A percentile compares a stretch with the other conserved stretches of the same genome.
Evolutionary conservation across 2,329 filamentous ascomycete species (phyloP).

Genomic region (Colletotrichum magnum): DNA sequence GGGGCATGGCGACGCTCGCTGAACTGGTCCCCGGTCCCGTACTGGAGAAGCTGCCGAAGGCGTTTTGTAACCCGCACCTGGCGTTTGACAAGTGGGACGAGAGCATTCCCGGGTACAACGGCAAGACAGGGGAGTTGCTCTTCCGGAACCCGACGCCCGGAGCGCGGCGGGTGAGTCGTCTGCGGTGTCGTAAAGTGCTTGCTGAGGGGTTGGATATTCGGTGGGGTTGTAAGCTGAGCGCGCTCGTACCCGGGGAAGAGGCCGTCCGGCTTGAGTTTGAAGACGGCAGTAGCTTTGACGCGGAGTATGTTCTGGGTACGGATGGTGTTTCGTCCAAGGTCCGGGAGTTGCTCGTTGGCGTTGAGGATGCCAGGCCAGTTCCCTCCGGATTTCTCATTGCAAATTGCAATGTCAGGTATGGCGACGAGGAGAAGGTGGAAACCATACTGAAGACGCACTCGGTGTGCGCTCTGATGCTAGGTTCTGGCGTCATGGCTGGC

Average conservation of each 20-base stretch:
- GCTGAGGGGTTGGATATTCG: constrained; percentile 50
- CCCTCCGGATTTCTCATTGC: constrained; percentile 50
- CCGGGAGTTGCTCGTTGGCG: constrained; percentile 48
- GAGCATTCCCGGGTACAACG: constrained; percentile 50
- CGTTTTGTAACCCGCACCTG: constrained; percentile 53
- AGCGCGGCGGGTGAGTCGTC: constrained; percentile 52
- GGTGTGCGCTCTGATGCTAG: constrained; percentile 49
- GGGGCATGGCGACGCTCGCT: constrained; percentile 53
- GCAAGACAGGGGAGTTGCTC: constrained; percentile 52
- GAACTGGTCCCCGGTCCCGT: constrained; percentile 52
- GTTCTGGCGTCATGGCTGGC: constrained; percentile 46
- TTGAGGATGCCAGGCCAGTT: constrained; percentile 42
- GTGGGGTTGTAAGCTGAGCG: constrained; percentile 47
- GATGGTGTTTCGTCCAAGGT: constrained; percentile 51
- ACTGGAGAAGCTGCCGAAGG: constrained; percentile 46
- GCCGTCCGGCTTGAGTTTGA: constrained; percentile 46
- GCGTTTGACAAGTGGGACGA: constrained; percentile 49
- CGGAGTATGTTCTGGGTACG: constrained; percentile 50
- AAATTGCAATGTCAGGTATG: constrained; percentile 46
- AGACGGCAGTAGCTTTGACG: constrained; percentile 43
- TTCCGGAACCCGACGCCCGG: constrained; percentile 52
- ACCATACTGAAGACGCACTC: constrained; percentile 48
- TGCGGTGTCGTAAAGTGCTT: constrained; percentile 50
- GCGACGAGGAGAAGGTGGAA: constrained; percentile 46
- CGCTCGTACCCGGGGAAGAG: constrained; percentile 6